Percentiles rank a stretch among this genome's conserved stretches.
phyloP scores from a whole-genome alignment of 768 basidiomycete species.

The Termitomyces sp. region DNA sequence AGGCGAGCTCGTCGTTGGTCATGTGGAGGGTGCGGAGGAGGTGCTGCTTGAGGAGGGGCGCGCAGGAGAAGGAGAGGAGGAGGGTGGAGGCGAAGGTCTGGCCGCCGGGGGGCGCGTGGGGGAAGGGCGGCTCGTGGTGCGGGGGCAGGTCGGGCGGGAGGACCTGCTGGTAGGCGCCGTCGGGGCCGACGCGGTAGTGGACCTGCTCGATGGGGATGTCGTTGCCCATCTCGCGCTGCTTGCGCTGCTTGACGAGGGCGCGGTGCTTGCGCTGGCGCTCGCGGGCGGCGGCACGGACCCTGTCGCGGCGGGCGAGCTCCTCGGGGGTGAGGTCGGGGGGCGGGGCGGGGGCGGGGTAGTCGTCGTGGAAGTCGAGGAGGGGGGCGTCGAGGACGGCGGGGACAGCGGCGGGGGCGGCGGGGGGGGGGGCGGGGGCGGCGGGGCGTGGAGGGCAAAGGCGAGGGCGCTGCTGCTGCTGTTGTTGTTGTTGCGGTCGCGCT shows the following conservation, averaged over 20 bases:
- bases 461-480: slow-evolving; percentile 23
- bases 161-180: slow-evolving; percentile 43
- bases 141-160: slow-evolving; percentile 41
- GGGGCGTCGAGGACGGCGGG: slow-evolving; percentile 18
- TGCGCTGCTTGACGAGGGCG: slow-evolving; percentile 70
- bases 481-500: slow-evolving; percentile 49
- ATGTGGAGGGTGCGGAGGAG: slow-evolving; percentile 68
- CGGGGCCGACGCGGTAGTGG: slow-evolving; percentile 55
- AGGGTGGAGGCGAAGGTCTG: slow-evolving; percentile 81
- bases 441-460: slow-evolving; percentile 12
- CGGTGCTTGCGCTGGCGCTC: slow-evolving; percentile 85
- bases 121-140: slow-evolving; percentile 56
- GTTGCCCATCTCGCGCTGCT: slow-evolving; percentile 81
- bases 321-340: slow-evolving; percentile 47
- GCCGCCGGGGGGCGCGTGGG: slow-evolving; percentile 57
- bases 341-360: slow-evolving; percentile 14
- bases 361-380: slow-evolving; percentile 13
- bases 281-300: slow-evolving; percentile 71
- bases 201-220: slow-evolving; percentile 68
- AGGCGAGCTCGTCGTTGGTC: slow-evolving; percentile 76
- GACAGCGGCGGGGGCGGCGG: slow-evolving; percentile 24
- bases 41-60: slow-evolving; percentile 72
- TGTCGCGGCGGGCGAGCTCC: slow-evolving; percentile 64
- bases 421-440: slow-evolving; percentile 24
- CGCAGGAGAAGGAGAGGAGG: slow-evolving; percentile 72